Evolutionary conservation across 148 eudicot genomes (phyloP).

Genomic region (Fallopia convolvulus): DNA sequence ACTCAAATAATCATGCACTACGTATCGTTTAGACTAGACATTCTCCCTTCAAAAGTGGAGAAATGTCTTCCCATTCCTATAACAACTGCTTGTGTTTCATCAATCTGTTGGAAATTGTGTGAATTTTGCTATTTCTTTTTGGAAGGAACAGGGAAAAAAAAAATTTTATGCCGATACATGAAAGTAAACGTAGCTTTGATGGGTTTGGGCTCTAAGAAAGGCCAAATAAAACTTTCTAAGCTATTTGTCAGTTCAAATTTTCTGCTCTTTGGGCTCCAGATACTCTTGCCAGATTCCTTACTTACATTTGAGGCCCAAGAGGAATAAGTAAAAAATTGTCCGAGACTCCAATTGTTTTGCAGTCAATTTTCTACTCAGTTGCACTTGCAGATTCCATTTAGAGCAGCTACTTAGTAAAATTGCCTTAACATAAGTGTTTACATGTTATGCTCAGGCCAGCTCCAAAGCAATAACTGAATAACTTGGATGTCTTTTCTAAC

Average conservation of each 20-base stretch:
- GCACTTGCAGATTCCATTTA: too few species aligned
- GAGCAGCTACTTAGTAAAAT: too few species aligned
- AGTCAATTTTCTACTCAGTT: too few species aligned
- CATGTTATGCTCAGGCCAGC: background rate
- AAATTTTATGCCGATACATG: background rate
- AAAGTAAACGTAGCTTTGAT: background rate
- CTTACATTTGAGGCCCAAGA: too few species aligned
- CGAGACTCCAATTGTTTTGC: too few species aligned
- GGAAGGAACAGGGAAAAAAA: background rate
- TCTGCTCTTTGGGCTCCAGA: too few species aligned
- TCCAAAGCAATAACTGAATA: background rate
- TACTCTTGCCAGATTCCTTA: too few species aligned
- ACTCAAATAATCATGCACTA: background rate
- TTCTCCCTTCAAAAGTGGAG: background rate
- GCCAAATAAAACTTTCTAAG: background rate
- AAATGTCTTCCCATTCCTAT: background rate
- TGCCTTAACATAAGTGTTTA: background rate
- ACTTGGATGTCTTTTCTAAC: too few species aligned
- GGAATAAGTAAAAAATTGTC: too few species aligned
- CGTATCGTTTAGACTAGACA: background rate
- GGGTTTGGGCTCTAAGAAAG: background rate
- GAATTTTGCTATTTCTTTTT: too few species aligned
- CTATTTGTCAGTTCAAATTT: too few species aligned
- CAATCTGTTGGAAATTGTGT: background rate
- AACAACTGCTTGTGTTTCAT: background rate